These are phyloP conservation scores for Rehmannia glutinosa DNA, from an alignment of 257 asterid genomes.

Conservation along the genomic window DNA sequence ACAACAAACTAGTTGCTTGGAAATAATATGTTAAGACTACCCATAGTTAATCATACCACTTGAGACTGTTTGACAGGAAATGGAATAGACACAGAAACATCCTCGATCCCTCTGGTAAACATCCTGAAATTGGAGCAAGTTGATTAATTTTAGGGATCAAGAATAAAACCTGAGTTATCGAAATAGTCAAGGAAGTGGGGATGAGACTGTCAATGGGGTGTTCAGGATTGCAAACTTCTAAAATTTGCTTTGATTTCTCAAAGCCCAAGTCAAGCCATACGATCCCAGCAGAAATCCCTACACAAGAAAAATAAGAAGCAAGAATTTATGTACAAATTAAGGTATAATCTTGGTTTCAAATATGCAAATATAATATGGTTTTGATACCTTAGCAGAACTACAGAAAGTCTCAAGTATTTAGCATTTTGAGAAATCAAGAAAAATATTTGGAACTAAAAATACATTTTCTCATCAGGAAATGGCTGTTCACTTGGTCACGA, in stretches of 20 bases:
- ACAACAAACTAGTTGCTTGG: too few species aligned
- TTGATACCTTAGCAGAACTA: too few species aligned
- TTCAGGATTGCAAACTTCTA: slow-evolving; percentile 79
- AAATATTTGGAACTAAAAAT: not conserved
- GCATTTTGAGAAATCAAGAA: slow-evolving; percentile 1
- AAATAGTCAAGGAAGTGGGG: slow-evolving; percentile 94
- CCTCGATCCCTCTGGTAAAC: too few species aligned
- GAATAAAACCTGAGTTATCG: slow-evolving; percentile 69
- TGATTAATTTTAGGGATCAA: too few species aligned
- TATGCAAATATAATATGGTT: not conserved
- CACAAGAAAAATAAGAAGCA: slow-evolving; percentile 13
- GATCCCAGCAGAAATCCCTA: slow-evolving; percentile 97
- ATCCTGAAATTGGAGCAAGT: too few species aligned
- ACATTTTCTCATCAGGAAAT: not conserved
- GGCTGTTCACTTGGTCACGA: not conserved
- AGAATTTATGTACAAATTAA: not conserved
- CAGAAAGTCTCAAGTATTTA: too few species aligned
- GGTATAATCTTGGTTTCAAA: not conserved
- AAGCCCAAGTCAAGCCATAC: slow-evolving; percentile 93
- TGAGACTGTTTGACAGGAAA: too few species aligned
- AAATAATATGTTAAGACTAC: too few species aligned
- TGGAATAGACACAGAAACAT: too few species aligned
- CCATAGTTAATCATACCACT: too few species aligned
- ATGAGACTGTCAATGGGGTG: slow-evolving; percentile 83
- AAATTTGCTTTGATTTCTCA: slow-evolving; percentile 70